A percentile compares a stretch with the other conserved stretches of the same genome.
phyloP scores from a whole-genome alignment of 768 basidiomycete genomes.

The Vararia minispora region DNA sequence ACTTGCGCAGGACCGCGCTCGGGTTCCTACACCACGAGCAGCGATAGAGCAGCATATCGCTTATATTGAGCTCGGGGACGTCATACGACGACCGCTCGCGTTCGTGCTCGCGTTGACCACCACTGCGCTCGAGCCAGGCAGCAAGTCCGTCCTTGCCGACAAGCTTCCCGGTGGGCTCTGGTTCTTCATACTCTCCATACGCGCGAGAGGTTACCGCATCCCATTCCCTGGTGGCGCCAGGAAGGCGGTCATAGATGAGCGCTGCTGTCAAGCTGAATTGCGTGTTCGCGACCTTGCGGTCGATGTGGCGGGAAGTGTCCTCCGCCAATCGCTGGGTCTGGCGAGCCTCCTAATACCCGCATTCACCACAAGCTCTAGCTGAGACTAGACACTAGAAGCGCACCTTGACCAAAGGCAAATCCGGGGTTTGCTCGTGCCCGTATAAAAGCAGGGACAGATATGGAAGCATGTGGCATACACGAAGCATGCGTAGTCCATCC shows the following conservation, averaged over 20 bases:
- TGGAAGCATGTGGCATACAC: conserved; percentile 48
- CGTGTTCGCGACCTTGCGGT: too few species aligned
- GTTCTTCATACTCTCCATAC: conserved; percentile 20
- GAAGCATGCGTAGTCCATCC: conserved; percentile 50
- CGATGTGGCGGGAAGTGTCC: too few species aligned
- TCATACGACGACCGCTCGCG: conserved; percentile 23
- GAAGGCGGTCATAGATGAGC: too few species aligned
- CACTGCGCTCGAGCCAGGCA: conserved; percentile 42
- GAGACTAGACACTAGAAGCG: too few species aligned
- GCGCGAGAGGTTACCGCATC: conserved; percentile 28
- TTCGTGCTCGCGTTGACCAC: conserved; percentile 28
- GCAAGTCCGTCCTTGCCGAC: conserved; percentile 52
- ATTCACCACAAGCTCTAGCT: too few species aligned
- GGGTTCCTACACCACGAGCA: conserved; percentile 60
- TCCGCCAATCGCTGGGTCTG: too few species aligned
- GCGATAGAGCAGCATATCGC: conserved; percentile 39
- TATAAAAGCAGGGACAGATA: conserved; percentile 38
- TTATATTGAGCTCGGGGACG: conserved; percentile 36
- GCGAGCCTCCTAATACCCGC: too few species aligned
- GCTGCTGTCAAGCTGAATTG: too few species aligned
- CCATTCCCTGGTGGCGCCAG: too few species aligned
- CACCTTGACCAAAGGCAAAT: conserved; percentile 44
- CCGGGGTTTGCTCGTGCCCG: conserved; percentile 35
- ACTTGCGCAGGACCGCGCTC: conserved; percentile 43
- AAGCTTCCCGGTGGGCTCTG: conserved; percentile 24